Evolutionary conservation across 2,329 filamentous ascomycete genomes (phyloP).

Genomic region (Trichoderma gracile): DNA sequence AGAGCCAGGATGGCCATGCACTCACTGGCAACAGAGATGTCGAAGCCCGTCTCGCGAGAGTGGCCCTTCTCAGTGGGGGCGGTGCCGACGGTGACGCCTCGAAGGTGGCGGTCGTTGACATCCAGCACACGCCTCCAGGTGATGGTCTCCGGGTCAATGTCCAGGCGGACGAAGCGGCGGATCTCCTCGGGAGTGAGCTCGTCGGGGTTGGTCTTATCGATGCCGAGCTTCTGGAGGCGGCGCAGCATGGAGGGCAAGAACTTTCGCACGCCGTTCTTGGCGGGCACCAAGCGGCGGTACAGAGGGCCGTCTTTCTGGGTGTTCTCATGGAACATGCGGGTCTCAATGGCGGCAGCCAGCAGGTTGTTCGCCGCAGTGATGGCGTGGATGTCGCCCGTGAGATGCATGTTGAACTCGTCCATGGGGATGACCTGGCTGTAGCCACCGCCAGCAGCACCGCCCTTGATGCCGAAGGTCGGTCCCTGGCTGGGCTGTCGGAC

Average conservation of each 20-base stretch:
- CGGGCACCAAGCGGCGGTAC: constrained; percentile 83
- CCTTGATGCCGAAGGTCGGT: constrained; percentile 98
- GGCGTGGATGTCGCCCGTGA: constrained; percentile 97
- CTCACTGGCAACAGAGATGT: constrained; percentile 96
- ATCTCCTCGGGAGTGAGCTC: constrained; percentile 91
- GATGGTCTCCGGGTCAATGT: constrained; percentile 95
- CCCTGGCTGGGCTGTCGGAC: constrained; percentile 96
- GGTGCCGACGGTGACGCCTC: constrained; percentile 84
- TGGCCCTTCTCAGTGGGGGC: constrained; percentile 89
- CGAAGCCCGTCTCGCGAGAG: constrained; percentile 86
- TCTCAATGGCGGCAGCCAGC: constrained; percentile 93
- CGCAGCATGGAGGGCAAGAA: constrained; percentile 92
- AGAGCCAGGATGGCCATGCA: constrained; percentile 98
- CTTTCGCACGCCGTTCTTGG: constrained; percentile 83
- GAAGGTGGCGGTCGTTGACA: constrained; percentile 93
- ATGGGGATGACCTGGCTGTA: constrained; percentile 99
- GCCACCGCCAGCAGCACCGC: constrained; percentile 91
- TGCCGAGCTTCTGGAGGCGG: constrained; percentile 91
- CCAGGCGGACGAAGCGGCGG: constrained; percentile 81
- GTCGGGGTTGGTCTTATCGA: constrained; percentile 90
- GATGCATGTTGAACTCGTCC: constrained; percentile 98
- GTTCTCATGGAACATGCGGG: constrained; percentile 96
- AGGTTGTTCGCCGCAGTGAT: constrained; percentile 97
- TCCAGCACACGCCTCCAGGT: constrained; percentile 96
- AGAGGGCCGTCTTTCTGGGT: constrained; percentile 89